phyloP scores from a whole-genome alignment of 768 basidiomycete genomes.

The Glaciozyma antarctica region DNA sequence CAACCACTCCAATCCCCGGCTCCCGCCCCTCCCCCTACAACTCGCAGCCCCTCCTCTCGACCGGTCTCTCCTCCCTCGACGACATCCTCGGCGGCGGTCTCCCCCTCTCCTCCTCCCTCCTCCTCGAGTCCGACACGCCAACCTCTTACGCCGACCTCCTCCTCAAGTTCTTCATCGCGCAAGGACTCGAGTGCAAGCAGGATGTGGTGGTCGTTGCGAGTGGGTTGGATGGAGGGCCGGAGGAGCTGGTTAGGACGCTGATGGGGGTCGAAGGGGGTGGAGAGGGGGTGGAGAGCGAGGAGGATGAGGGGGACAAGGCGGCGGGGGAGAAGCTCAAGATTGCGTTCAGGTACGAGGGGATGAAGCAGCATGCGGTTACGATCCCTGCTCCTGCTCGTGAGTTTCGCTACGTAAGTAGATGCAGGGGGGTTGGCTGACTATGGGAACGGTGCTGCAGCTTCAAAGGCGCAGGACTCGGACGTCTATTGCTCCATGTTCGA shows the following conservation, averaged over 20 bases:
- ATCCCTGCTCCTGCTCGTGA: slow-evolving; percentile 33
- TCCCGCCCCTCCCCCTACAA: slow-evolving; percentile 38
- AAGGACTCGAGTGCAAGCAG: slow-evolving; percentile 69
- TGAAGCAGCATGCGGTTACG: slow-evolving; percentile 86
- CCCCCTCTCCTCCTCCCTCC: slow-evolving; percentile 64
- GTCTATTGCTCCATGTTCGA: slow-evolving; percentile 66
- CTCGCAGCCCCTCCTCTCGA: slow-evolving; percentile 48
- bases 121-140: slow-evolving; percentile 75
- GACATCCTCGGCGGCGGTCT: slow-evolving; percentile 89
- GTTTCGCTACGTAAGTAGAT: background rate
- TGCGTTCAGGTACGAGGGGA: slow-evolving; percentile 91
- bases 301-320: slow-evolving; percentile 37
- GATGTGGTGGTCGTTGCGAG: slow-evolving; percentile 55
- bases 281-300: slow-evolving; percentile 29
- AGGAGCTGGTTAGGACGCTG: slow-evolving; percentile 55
- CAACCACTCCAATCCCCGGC: slow-evolving; percentile 35
- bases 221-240: slow-evolving; percentile 40
- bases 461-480: slow-evolving; percentile 46
- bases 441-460: background rate
- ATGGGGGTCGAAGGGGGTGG: slow-evolving; percentile 53
- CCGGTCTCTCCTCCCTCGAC: slow-evolving; percentile 85
- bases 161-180: slow-evolving; percentile 78
- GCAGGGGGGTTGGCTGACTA: background rate
- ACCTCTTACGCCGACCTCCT: slow-evolving; percentile 76
- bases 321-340: slow-evolving; percentile 67